phyloP scores from a whole-genome alignment of 106 monocot species.

The Allium cepa region DNA sequence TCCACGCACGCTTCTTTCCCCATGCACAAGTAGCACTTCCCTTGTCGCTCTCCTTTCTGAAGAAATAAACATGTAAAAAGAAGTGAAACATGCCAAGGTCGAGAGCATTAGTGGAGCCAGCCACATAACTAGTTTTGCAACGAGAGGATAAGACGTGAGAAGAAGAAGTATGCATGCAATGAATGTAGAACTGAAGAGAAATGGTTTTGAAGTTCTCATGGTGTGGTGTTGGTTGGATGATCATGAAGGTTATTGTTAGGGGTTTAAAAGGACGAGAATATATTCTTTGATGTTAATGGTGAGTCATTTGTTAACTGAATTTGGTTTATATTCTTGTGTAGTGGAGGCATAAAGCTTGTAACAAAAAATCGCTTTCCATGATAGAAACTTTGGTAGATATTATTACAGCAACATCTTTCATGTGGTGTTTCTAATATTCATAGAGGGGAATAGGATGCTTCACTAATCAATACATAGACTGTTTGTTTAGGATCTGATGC shows the following conservation, averaged over 20 bases:
- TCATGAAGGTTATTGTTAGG: not conserved
- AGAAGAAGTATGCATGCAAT: not conserved
- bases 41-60: slow-evolving; percentile 14
- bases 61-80: slow-evolving; percentile 12
- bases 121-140: slow-evolving; percentile 11
- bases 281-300: slow-evolving; percentile 14
- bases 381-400: too few relatives aligned
- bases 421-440: too few relatives aligned
- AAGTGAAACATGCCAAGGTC: slow-evolving; percentile 7
- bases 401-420: too few relatives aligned
- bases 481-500: too few relatives aligned
- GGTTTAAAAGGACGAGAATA: slow-evolving; percentile 9
- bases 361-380: slow-evolving; percentile 10
- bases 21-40: slow-evolving; percentile 8
- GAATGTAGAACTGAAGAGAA: not conserved
- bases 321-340: slow-evolving; percentile 4
- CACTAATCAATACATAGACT: too few relatives aligned
- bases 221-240: not conserved
- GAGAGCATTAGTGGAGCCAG: slow-evolving; percentile 30
- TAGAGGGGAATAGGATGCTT: too few relatives aligned
- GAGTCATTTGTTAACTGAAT: not conserved
- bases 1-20: slow-evolving; percentile 7
- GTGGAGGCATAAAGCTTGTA: slow-evolving; percentile 11
- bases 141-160: not conserved
- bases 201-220: not conserved